phyloP scores from a whole-genome alignment of 768 basidiomycete species.

The Crepidotus variabilis region DNA sequence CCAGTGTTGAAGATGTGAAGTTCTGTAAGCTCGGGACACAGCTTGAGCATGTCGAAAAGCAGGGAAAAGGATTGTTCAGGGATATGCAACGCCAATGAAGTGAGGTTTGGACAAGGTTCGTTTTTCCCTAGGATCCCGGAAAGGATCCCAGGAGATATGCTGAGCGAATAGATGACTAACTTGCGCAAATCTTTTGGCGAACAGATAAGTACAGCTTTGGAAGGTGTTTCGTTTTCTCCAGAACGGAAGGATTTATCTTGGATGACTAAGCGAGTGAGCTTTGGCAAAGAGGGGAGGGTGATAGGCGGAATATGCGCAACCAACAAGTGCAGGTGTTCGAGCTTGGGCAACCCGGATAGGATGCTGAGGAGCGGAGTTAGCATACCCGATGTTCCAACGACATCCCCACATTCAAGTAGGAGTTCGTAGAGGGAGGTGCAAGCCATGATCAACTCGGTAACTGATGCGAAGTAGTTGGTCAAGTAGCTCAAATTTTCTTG shows the following conservation, averaged over 20 bases:
- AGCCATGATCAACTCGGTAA: not conserved
- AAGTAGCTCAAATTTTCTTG: not conserved
- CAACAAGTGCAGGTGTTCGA: not conserved
- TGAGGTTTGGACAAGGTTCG: not conserved
- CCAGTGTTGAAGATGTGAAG: not conserved
- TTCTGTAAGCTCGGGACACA: not conserved
- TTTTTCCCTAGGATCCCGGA: not conserved
- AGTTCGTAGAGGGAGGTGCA: not conserved
- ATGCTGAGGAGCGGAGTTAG: not conserved
- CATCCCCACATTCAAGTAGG: not conserved
- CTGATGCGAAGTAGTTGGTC: not conserved
- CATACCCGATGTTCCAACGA: not conserved
- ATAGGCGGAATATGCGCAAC: not conserved
- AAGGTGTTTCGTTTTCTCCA: not conserved
- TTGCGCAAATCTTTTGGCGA: not conserved
- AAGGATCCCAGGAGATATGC: not conserved
- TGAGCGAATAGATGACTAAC: not conserved
- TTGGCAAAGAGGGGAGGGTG: not conserved
- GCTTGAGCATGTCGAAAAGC: not conserved
- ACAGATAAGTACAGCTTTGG: not conserved
- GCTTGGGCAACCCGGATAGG: not conserved
- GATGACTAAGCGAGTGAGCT: not conserved
- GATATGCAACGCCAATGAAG: not conserved
- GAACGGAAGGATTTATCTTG: not conserved
- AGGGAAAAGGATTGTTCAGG: not conserved